Percentiles rank a stretch among this genome's conserved stretches.
Evolutionary conservation across 164 flowering plant genomes (phyloP).

Genomic region (Platanus orientalis): DNA sequence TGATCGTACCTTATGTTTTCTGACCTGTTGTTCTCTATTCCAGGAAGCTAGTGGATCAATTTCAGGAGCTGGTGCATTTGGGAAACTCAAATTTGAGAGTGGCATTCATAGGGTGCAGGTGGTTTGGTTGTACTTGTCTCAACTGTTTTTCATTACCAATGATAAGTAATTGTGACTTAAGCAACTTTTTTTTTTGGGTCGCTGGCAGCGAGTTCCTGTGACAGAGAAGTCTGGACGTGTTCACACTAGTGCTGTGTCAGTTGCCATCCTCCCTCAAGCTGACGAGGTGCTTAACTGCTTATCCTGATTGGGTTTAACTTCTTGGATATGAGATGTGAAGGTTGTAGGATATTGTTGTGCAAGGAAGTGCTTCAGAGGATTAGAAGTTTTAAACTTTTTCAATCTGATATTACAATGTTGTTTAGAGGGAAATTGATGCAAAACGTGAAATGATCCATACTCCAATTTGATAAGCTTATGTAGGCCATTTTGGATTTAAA

Average conservation of each 20-base stretch:
- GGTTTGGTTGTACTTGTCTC: background rate
- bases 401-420: too few species aligned
- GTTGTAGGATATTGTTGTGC: background rate
- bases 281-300: slow-evolving; percentile 58
- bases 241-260: slow-evolving; percentile 98
- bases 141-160: background rate
- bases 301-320: background rate
- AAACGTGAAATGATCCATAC: too few species aligned
- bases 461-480: too few species aligned
- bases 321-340: background rate
- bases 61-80: slow-evolving; percentile 71
- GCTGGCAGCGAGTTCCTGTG: slow-evolving; percentile 83
- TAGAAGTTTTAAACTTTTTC: too few species aligned
- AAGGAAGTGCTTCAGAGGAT: too few species aligned
- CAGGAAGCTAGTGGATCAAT: slow-evolving; percentile 98
- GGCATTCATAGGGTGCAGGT: slow-evolving; percentile 99
- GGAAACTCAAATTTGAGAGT: slow-evolving; percentile 96
- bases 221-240: slow-evolving; percentile 95
- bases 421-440: too few species aligned
- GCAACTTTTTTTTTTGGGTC: background rate
- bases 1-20: background rate
- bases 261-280: slow-evolving; percentile 97
- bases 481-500: too few species aligned
- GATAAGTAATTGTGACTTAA: background rate
- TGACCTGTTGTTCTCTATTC: slow-evolving; percentile 4